Evolutionary conservation across 495 filamentous ascomycete species (phyloP).

Genomic region (Umbilicaria muhlenbergii): DNA sequence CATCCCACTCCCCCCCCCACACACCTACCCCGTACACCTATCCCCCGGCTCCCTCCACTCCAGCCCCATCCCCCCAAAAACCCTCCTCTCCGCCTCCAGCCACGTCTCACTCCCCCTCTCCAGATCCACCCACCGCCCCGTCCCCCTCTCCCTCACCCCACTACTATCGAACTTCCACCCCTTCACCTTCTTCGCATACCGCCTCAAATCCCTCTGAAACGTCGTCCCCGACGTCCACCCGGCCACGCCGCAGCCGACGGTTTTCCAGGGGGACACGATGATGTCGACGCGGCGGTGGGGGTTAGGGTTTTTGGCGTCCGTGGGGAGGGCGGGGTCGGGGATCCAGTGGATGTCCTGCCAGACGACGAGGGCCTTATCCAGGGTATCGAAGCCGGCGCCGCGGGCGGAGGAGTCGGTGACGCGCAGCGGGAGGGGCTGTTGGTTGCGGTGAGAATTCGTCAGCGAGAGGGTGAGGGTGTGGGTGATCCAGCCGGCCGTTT

Average conservation of each 20-base stretch:
- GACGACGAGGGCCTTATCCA: slow-evolving; percentile 85
- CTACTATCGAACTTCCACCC: slow-evolving; percentile 83
- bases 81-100: slow-evolving; percentile 60
- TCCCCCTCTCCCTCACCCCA: slow-evolving; percentile 53
- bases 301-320: slow-evolving; percentile 45
- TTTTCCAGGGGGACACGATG: slow-evolving; percentile 78
- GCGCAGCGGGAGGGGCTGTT: slow-evolving; percentile 45
- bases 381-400: slow-evolving; percentile 56
- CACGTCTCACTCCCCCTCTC: slow-evolving; percentile 27
- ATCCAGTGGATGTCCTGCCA: slow-evolving; percentile 70
- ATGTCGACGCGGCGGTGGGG: slow-evolving; percentile 82
- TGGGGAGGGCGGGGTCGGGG: slow-evolving; percentile 17
- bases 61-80: slow-evolving; percentile 68
- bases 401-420: slow-evolving; percentile 17
- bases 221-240: slow-evolving; percentile 84
- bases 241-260: slow-evolving; percentile 71
- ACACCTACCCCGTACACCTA: slow-evolving; percentile 50
- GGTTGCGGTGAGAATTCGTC: slow-evolving; percentile 50
- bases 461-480: slow-evolving; percentile 61
- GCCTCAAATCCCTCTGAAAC: slow-evolving; percentile 73
- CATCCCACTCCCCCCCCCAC: slow-evolving; percentile 15
- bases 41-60: slow-evolving; percentile 57
- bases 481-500: slow-evolving; percentile 54
- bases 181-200: slow-evolving; percentile 58
- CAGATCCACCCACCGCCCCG: slow-evolving; percentile 52